Conservation (phyloP, 75 land plant species). For the Cryptomeria japonica region DNA sequence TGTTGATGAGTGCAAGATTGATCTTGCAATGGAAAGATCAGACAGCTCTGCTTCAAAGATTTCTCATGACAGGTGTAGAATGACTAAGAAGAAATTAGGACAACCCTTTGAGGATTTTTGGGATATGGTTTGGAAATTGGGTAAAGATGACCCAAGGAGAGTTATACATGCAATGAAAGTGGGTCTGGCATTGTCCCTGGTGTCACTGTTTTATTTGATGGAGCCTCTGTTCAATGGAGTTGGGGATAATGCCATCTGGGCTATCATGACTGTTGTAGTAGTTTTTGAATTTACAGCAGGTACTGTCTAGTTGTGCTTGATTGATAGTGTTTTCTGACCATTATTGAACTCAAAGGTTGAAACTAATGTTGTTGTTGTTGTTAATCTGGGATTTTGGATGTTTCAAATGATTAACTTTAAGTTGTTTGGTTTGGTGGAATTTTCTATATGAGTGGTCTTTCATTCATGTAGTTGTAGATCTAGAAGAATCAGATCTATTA, state of each 20-base stretch:
- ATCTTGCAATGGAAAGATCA: neutral
- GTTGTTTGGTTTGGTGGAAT: too few relatives aligned
- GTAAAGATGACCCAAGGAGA: slow-evolving; percentile 24
- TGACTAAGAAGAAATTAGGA: neutral
- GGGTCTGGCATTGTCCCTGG: slow-evolving; percentile 51
- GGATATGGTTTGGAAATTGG: neutral
- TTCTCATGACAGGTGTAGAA: neutral
- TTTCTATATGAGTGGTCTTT: too few relatives aligned
- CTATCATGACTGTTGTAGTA: slow-evolving; percentile 75
- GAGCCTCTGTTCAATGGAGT: slow-evolving; percentile 41
- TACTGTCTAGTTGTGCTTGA: neutral
- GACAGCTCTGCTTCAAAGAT: neutral
- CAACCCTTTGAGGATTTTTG: neutral
- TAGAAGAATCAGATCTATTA: too few relatives aligned
- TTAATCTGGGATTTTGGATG: neutral
- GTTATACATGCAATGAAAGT: slow-evolving; percentile 53
- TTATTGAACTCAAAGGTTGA: too few relatives aligned
- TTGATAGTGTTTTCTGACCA: neutral
- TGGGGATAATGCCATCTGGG: slow-evolving; percentile 73
- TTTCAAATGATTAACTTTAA: neutral
- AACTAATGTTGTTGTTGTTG: neutral
- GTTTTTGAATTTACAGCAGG: slow-evolving; percentile 66
- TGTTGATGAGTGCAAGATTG: neutral
- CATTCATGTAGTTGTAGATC: too few relatives aligned
- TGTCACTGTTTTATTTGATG: slow-evolving; percentile 50